Percentiles rank a stretch among this genome's conserved stretches.
These are phyloP conservation scores for Vitis rupestris DNA, from an alignment of 164 flowering plant genomes.

Conservation along the genomic window DNA sequence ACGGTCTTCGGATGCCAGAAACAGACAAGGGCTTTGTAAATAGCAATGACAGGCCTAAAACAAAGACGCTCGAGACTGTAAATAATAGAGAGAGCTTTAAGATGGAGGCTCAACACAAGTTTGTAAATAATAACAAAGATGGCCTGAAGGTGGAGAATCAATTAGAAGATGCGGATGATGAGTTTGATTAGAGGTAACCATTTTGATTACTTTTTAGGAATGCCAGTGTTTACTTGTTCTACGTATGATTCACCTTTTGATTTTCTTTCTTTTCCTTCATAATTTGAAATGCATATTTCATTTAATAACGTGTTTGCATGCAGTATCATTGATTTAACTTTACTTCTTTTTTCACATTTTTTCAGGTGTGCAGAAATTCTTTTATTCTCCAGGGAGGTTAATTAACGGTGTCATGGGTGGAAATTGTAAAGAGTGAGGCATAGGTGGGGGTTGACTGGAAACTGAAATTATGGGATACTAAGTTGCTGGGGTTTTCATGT, in stretches of 20 bases:
- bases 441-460: slow-evolving; percentile 15
- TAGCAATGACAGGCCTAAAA: slow-evolving; percentile 29
- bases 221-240: too few species aligned
- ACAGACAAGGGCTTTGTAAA: slow-evolving; percentile 48
- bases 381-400: slow-evolving; percentile 36
- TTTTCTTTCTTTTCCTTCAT: too few species aligned
- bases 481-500: slow-evolving; percentile 16
- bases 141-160: slow-evolving; percentile 40
- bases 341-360: slow-evolving; percentile 5
- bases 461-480: slow-evolving; percentile 21
- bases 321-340: neutral
- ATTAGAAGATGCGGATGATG: slow-evolving; percentile 32
- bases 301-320: neutral
- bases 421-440: slow-evolving; percentile 17
- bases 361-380: slow-evolving; percentile 49
- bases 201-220: neutral
- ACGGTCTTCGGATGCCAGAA: slow-evolving; percentile 27
- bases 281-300: too few species aligned
- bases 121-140: slow-evolving; percentile 48
- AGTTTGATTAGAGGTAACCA: slow-evolving; percentile 47
- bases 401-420: slow-evolving; percentile 35
- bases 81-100: slow-evolving; percentile 43
- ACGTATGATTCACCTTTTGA: too few species aligned
- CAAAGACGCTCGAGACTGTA: slow-evolving; percentile 42
- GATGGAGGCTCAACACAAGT: slow-evolving; percentile 33